These are phyloP conservation scores for Ustilago nuda DNA, from an alignment of 1,284 basidiomycete genomes.

Conservation along the genomic window DNA sequence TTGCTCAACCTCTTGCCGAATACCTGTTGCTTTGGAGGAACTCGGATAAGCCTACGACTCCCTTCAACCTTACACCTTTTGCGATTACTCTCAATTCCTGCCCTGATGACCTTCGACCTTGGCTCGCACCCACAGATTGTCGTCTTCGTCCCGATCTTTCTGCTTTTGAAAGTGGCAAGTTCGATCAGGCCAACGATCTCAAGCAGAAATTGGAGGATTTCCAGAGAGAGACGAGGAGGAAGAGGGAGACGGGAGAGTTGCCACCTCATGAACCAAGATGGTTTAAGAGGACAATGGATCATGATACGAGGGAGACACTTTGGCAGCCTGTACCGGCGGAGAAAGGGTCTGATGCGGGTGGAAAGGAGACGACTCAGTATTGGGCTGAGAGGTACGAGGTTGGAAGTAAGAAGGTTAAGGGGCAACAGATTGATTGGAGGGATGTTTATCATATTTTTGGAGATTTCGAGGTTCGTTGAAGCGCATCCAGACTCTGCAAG, in stretches of 20 bases:
- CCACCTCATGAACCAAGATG: conserved; percentile 80
- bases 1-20: conserved; percentile 72
- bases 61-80: conserved; percentile 88
- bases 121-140: conserved; percentile 90
- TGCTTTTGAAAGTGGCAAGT: conserved; percentile 91
- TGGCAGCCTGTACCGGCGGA: conserved; percentile 52
- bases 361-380: conserved; percentile 49
- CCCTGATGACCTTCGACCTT: conserved; percentile 79
- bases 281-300: conserved; percentile 65
- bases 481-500: background rate
- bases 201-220: conserved; percentile 88
- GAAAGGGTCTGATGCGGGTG: conserved; percentile 7
- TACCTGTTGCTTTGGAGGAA: conserved; percentile 92
- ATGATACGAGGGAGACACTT: conserved; percentile 59
- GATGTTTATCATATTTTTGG: conserved; percentile 60
- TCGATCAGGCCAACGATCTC: conserved; percentile 87
- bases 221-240: conserved; percentile 82
- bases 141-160: conserved; percentile 91
- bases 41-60: conserved; percentile 74
- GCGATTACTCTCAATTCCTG: conserved; percentile 87
- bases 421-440: conserved; percentile 47
- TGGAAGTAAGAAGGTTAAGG: conserved; percentile 35
- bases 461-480: conserved; percentile 55
- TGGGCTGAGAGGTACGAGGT: conserved; percentile 56
- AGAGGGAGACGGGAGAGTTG: conserved; percentile 80